Conservation (phyloP, 768 basidiomycete species). For the Xanthoconium stramineum region DNA sequence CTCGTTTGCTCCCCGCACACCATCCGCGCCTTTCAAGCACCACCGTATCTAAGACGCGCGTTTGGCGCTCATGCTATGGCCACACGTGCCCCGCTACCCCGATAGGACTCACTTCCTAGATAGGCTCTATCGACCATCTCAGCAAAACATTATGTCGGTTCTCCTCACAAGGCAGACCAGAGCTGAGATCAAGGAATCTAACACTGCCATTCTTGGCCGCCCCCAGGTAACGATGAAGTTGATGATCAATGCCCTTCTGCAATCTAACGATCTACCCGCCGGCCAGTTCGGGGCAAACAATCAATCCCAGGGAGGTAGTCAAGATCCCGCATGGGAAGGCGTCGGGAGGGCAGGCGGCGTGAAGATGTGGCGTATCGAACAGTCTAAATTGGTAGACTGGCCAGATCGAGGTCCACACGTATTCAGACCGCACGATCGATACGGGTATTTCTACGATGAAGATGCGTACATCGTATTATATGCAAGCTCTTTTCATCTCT, state of each 20-base stretch:
- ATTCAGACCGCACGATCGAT: constrained; percentile 28
- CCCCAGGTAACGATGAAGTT: constrained; percentile 46
- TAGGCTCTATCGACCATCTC: neutral
- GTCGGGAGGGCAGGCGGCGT: constrained; percentile 44
- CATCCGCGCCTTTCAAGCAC: neutral
- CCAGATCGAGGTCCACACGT: constrained; percentile 7
- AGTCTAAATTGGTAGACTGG: constrained; percentile 44
- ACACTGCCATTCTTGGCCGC: constrained; percentile 55
- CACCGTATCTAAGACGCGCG: constrained; percentile 1
- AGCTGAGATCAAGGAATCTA: constrained; percentile 58
- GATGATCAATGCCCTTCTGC: neutral
- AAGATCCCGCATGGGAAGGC: constrained; percentile 45
- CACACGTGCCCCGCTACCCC: constrained; percentile 15
- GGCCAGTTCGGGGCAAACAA: constrained; percentile 45
- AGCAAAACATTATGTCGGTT: constrained; percentile 5
- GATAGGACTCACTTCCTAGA: neutral
- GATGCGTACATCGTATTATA: constrained; percentile 66
- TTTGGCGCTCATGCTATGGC: constrained; percentile 10
- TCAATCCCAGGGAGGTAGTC: constrained; percentile 45
- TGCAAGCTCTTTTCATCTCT: constrained; percentile 32
- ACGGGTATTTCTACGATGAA: constrained; percentile 59
- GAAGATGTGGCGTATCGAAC: constrained; percentile 59
- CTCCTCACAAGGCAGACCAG: constrained; percentile 6
- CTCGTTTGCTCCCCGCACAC: constrained; percentile 3
- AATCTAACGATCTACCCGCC: neutral